phyloP scores from a whole-genome alignment of 129 eudicot species.

The Escallonia rubra region DNA sequence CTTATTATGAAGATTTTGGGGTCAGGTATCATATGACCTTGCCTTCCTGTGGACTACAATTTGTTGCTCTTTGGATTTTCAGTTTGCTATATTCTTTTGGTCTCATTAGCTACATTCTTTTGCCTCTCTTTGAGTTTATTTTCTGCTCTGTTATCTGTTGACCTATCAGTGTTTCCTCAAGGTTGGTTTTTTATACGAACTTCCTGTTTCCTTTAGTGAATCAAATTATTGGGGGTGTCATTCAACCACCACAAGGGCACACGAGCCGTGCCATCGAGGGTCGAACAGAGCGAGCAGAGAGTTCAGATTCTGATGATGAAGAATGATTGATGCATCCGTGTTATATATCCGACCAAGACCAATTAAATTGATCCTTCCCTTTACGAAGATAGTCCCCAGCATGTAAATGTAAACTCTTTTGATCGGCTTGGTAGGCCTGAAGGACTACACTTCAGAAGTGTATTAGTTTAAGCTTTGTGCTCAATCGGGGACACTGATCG shows the following conservation, averaged over 20 bases:
- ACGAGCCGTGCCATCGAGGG: slow-evolving; percentile 39
- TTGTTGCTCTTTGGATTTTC: background rate
- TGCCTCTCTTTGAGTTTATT: background rate
- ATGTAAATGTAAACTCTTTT: too few relatives aligned
- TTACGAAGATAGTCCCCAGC: background rate
- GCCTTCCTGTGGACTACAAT: background rate
- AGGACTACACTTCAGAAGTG: too few relatives aligned
- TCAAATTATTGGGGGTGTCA: slow-evolving; percentile 34
- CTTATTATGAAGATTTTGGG: slow-evolving; percentile 37
- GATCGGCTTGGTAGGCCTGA: too few relatives aligned
- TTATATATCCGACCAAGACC: background rate
- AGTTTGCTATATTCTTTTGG: background rate
- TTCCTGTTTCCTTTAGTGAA: slow-evolving; percentile 32
- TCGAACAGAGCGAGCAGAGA: slow-evolving; percentile 39
- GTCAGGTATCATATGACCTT: slow-evolving; percentile 39
- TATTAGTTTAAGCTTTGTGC: too few relatives aligned
- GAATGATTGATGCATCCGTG: slow-evolving; percentile 8
- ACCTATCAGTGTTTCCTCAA: background rate
- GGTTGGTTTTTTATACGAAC: background rate
- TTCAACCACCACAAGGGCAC: slow-evolving; percentile 37
- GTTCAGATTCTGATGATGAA: slow-evolving; percentile 53
- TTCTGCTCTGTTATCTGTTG: background rate
- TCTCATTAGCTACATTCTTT: background rate
- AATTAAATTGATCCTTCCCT: background rate
- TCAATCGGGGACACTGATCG: too few relatives aligned